Conservation (phyloP, 2,329 filamentous ascomycete species). For the Cytospora paraplurivora region DNA sequence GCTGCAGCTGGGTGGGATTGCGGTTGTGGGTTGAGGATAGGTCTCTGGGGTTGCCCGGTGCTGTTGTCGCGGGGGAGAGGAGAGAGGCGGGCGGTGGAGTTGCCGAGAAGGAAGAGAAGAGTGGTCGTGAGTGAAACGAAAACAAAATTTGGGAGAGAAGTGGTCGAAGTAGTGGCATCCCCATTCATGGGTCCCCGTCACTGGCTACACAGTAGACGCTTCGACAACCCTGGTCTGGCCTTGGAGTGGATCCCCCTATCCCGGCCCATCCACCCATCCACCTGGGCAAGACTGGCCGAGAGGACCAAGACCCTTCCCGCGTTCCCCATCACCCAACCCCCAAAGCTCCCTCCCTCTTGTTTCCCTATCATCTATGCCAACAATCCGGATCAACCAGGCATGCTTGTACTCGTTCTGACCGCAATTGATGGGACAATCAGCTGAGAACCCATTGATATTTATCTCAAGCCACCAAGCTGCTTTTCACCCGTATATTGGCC, state of each 20-base stretch:
- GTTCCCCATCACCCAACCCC: conserved; percentile 28
- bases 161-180: conserved; percentile 12
- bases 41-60: conserved; percentile 11
- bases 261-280: conserved; percentile 1
- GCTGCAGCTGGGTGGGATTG: conserved; percentile 15
- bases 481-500: conserved; percentile 19
- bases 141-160: conserved; percentile 28
- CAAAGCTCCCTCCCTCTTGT: conserved; percentile 39
- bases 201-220: conserved; percentile 2
- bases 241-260: conserved; percentile 8
- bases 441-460: conserved; percentile 36
- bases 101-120: conserved; percentile 25
- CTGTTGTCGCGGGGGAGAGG: conserved; percentile 16
- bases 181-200: conserved; percentile 6
- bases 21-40: conserved; percentile 9
- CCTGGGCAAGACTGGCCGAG: conserved; percentile 18
- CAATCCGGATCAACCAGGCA: conserved; percentile 45
- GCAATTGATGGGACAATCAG: conserved; percentile 43
- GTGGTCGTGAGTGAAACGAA: conserved; percentile 30
- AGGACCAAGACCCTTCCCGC: conserved; percentile 32
- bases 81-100: conserved; percentile 17
- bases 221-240: conserved; percentile 4
- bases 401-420: conserved; percentile 70
- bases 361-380: conserved; percentile 37
- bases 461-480: not conserved